Percentiles rank a stretch among this genome's conserved stretches.
Evolutionary conservation across 2,329 filamentous ascomycete genomes (phyloP).

Genomic region (Neofusicoccum laricinum): DNA sequence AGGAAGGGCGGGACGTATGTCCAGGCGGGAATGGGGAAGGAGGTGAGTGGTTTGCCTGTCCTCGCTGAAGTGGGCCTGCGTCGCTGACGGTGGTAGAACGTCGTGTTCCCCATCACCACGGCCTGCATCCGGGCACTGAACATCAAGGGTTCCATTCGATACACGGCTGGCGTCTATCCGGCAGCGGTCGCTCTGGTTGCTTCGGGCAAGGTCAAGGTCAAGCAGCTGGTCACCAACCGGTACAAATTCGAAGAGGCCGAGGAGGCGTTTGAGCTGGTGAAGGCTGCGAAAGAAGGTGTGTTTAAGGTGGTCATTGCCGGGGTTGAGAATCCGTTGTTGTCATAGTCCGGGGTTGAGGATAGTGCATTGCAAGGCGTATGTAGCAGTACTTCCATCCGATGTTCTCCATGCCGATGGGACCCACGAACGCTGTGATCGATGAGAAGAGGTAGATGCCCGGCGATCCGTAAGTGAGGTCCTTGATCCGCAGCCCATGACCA

Average conservation of each 20-base stretch:
- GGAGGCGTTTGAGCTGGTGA: slow-evolving; percentile 48
- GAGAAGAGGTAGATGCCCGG: not conserved
- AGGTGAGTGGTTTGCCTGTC: not conserved
- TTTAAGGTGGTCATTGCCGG: slow-evolving; percentile 47
- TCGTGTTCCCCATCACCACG: slow-evolving; percentile 51
- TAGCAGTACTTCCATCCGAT: too few relatives aligned
- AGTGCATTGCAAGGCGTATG: not conserved
- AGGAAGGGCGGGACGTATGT: slow-evolving; percentile 23
- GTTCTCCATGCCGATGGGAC: too few relatives aligned
- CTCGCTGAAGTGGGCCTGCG: not conserved
- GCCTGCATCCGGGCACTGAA: slow-evolving; percentile 49
- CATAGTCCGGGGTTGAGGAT: not conserved
- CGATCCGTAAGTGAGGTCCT: too few relatives aligned
- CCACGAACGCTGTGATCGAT: not conserved
- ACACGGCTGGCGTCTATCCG: slow-evolving; percentile 50
- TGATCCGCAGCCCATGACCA: too few relatives aligned
- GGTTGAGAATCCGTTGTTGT: slow-evolving; percentile 24
- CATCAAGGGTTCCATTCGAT: slow-evolving; percentile 53
- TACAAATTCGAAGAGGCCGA: slow-evolving; percentile 47
- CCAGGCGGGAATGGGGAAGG: slow-evolving; percentile 27
- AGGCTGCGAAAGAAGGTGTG: slow-evolving; percentile 34
- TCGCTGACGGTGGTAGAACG: slow-evolving; percentile 29
- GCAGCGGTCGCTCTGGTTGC: slow-evolving; percentile 50
- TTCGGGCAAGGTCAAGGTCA: slow-evolving; percentile 45
- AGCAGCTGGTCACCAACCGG: slow-evolving; percentile 39